Conservation (phyloP, 1,139 yeast genomes). For the Arxiozyma bovina region DNA sequence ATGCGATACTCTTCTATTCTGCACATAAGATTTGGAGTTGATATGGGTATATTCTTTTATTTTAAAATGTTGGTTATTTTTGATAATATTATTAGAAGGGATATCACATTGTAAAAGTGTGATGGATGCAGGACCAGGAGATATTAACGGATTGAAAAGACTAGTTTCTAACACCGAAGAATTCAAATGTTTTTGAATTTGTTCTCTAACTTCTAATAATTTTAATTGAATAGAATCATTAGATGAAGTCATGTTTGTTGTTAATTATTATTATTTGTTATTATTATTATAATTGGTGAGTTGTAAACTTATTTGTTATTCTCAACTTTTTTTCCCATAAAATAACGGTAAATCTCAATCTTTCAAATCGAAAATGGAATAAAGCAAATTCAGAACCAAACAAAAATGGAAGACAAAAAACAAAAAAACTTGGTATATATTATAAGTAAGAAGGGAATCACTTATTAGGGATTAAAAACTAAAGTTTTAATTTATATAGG, state of each 20-base stretch:
- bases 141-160: constrained; percentile 16
- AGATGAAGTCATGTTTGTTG: constrained; percentile 5
- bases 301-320: background rate
- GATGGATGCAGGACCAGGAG: constrained; percentile 26
- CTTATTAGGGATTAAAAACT: too few species aligned
- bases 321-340: too few species aligned
- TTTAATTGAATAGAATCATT: constrained; percentile 5
- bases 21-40: background rate
- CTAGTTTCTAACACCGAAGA: constrained; percentile 8
- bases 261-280: too few species aligned
- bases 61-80: background rate
- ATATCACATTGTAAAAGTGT: constrained; percentile 7
- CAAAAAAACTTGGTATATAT: too few species aligned
- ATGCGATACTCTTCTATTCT: background rate
- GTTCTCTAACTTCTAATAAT: constrained; percentile 10
- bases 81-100: constrained; percentile 7
- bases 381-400: too few species aligned
- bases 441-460: too few species aligned
- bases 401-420: too few species aligned
- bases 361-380: background rate
- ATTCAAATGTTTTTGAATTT: constrained; percentile 10
- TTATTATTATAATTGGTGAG: background rate
- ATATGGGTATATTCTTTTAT: background rate
- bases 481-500: background rate
- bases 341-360: too few species aligned